A percentile compares a stretch with the other conserved stretches of the same genome.
phyloP scores from a whole-genome alignment of 306 rosid species.

The Erythrophleum fordii region DNA sequence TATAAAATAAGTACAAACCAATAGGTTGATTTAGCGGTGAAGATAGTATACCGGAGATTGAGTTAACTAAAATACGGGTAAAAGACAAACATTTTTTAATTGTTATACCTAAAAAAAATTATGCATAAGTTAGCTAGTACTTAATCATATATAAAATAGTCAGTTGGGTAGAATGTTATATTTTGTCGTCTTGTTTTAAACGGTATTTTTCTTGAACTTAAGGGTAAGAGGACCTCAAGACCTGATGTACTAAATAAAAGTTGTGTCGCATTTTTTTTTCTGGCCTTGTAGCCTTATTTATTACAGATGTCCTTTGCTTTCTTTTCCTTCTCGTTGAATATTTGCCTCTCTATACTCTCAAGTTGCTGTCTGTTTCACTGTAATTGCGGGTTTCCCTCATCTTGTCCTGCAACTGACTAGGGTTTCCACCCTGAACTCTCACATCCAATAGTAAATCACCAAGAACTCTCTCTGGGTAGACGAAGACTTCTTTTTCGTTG shows the following conservation, averaged over 20 bases:
- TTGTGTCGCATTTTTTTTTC: constrained; percentile 41
- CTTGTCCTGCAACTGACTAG: constrained; percentile 59
- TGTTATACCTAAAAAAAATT: no score
- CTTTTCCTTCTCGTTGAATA: constrained; percentile 39
- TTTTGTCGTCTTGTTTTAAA: not conserved
- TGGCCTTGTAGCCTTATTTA: constrained; percentile 42
- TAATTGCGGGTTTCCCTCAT: constrained; percentile 52
- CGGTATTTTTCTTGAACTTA: not conserved
- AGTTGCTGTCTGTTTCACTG: constrained; percentile 53
- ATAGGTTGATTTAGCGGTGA: no score
- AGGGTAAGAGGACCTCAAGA: not conserved
- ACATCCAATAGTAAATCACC: constrained; percentile 54
- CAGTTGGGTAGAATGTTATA: no score
- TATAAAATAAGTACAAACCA: no score
- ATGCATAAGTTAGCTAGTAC: no score
- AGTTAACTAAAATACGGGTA: no score
- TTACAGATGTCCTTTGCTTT: constrained; percentile 52
- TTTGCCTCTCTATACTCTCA: constrained; percentile 62
- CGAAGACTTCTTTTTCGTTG: constrained; percentile 49
- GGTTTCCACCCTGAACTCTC: constrained; percentile 65
- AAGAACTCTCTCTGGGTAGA: constrained; percentile 43
- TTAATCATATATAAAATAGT: no score
- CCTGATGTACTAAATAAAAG: constrained; percentile 6
- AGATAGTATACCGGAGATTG: no score
- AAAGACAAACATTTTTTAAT: no score